These are phyloP conservation scores for Asterionellopsis glacialis DNA, from an alignment of 108 stramenopile genomes.

Conservation along the genomic window DNA sequence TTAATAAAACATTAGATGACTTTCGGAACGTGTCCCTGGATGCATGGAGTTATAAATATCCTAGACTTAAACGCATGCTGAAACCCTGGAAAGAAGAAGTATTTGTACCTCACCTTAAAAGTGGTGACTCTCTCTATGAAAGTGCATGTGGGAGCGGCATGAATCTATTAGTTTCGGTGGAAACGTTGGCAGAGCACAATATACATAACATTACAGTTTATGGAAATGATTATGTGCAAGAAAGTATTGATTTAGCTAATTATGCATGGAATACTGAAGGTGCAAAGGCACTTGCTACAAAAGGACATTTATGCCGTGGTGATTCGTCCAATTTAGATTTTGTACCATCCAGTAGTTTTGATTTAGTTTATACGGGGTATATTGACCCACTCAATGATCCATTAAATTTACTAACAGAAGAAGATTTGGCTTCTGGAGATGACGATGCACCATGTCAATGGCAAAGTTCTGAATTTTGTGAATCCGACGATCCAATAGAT, in stretches of 20 bases:
- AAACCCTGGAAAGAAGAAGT: no score
- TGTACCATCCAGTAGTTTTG: slow-evolving; percentile 29
- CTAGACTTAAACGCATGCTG: no score
- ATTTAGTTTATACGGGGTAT: slow-evolving; percentile 36
- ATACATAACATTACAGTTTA: slow-evolving; percentile 22
- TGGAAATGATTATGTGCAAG: slow-evolving; percentile 31
- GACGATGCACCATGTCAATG: no score
- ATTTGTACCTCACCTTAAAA: slow-evolving; percentile 14
- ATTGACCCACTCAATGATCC: slow-evolving; percentile 11
- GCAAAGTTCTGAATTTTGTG: no score
- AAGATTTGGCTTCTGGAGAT: no score
- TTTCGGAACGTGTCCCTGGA: no score
- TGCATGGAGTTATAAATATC: no score
- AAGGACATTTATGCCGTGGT: slow-evolving; percentile 28
- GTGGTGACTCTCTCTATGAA: slow-evolving; percentile 26
- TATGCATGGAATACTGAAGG: not conserved
- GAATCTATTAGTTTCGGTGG: slow-evolving; percentile 23
- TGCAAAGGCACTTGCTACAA: not conserved
- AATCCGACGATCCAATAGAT: no score
- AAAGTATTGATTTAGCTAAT: slow-evolving; percentile 9
- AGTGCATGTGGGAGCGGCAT: slow-evolving; percentile 27
- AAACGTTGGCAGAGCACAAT: slow-evolving; percentile 25
- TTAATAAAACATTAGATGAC: no score
- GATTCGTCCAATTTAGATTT: slow-evolving; percentile 30
- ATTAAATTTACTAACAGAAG: no score